phyloP scores from a whole-genome alignment of 1,284 basidiomycete genomes.

The Ceratorhiza oryzae-sativae region DNA sequence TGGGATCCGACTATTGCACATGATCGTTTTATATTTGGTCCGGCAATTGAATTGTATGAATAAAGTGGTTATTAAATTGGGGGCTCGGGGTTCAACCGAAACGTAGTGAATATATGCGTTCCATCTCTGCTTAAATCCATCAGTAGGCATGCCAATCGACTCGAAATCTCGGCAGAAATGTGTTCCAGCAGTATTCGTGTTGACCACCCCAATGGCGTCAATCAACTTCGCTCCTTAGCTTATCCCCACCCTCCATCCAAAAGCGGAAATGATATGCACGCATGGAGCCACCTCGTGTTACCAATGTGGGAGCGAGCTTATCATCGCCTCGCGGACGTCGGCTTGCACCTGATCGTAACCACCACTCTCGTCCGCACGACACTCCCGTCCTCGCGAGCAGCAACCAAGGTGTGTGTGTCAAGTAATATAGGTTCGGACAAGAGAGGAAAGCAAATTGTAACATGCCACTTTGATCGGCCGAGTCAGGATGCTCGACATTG shows the following conservation, averaged over 20 bases:
- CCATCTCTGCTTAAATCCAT: too few relatives aligned
- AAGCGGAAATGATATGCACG: background rate
- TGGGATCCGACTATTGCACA: slow-evolving; percentile 23
- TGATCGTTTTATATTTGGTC: background rate
- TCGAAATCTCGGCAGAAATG: too few relatives aligned
- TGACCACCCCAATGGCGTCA: background rate
- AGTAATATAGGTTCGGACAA: background rate
- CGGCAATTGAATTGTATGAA: too few relatives aligned
- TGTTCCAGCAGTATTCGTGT: too few relatives aligned
- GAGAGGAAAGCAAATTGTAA: background rate
- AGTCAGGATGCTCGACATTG: slow-evolving; percentile 3
- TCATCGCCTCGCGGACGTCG: background rate
- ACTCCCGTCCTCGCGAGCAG: background rate
- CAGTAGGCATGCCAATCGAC: too few relatives aligned
- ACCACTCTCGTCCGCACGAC: slow-evolving; percentile 4
- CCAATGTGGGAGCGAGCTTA: slow-evolving; percentile 28
- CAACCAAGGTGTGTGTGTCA: background rate
- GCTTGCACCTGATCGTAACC: background rate
- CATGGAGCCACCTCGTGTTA: slow-evolving; percentile 31
- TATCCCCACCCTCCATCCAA: background rate
- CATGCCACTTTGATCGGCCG: too few relatives aligned
- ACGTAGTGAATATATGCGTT: background rate
- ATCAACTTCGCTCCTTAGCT: background rate
- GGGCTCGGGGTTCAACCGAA: too few relatives aligned
- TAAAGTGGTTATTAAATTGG: too few relatives aligned